phyloP scores from a whole-genome alignment of 495 filamentous ascomycete genomes.

The Rostrohypoxylon terebratum region DNA sequence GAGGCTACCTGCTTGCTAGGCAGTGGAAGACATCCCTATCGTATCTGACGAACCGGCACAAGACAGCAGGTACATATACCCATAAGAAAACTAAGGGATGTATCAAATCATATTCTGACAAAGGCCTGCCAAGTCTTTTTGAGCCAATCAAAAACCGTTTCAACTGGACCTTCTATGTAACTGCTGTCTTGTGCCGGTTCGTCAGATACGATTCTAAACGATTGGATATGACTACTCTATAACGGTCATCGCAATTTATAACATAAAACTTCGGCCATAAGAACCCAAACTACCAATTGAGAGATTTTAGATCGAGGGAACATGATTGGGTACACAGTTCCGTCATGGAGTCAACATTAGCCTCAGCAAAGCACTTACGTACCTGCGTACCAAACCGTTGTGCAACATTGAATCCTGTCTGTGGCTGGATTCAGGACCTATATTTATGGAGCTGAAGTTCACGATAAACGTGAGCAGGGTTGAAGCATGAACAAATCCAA shows the following conservation, averaged over 20 bases:
- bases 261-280: conserved; percentile 14
- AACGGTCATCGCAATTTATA: conserved; percentile 7
- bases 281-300: conserved; percentile 3
- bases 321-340: conserved; percentile 21
- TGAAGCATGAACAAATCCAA: conserved; percentile 2
- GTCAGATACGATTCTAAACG: conserved; percentile 1
- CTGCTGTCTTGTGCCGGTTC: too few relatives aligned
- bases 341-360: conserved; percentile 16
- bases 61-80: too few relatives aligned
- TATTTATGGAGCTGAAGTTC: conserved; percentile 22
- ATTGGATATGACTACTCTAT: conserved; percentile 24
- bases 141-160: too few relatives aligned
- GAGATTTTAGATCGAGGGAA: not conserved
- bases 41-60: too few relatives aligned
- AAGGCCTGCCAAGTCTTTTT: too few relatives aligned
- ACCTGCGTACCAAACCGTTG: conserved; percentile 1
- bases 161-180: too few relatives aligned
- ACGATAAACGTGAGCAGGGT: not conserved
- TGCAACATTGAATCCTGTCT: conserved; percentile 17
- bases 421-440: conserved; percentile 21
- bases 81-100: too few relatives aligned
- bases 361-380: conserved; percentile 6
- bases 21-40: conserved; percentile 8
- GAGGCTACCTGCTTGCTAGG: not conserved
- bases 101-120: too few relatives aligned